Percentiles rank a stretch among this genome's conserved stretches.
Evolutionary conservation across 106 monocot species (phyloP).

Genomic region (Dactylorhiza incarnata): DNA sequence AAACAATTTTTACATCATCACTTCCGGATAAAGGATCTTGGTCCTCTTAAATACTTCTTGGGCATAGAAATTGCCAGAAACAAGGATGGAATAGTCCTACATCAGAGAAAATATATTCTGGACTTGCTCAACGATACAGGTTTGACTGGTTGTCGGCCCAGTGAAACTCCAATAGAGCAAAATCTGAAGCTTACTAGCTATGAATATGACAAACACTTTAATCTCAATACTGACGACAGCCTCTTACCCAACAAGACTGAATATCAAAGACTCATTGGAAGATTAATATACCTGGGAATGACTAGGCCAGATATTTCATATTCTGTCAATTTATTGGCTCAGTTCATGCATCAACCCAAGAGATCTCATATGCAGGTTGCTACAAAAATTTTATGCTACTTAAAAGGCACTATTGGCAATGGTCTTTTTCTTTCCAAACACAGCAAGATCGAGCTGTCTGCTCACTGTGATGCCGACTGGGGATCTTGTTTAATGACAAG

Average conservation of each 20-base stretch:
- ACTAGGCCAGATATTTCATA: too few species aligned
- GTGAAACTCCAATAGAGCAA: too few species aligned
- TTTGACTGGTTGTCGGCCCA: too few species aligned
- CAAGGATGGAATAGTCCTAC: not conserved
- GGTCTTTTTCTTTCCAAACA: not conserved
- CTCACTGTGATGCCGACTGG: too few species aligned
- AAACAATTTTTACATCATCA: not conserved
- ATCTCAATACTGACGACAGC: too few species aligned
- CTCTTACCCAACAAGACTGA: too few species aligned
- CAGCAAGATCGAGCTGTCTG: not conserved
- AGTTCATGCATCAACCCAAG: not conserved
- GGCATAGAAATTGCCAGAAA: not conserved
- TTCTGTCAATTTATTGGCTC: not conserved
- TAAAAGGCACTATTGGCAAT: not conserved
- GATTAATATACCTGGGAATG: too few species aligned
- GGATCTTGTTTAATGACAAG: too few species aligned
- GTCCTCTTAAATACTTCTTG: not conserved
- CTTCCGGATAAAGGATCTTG: constrained; percentile 2
- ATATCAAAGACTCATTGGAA: too few species aligned
- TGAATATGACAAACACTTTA: too few species aligned
- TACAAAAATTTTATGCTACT: not conserved
- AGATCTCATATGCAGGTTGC: not conserved
- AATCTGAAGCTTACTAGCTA: too few species aligned
- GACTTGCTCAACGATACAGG: not conserved
- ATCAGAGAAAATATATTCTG: not conserved